A percentile compares a stretch with the other conserved stretches of the same genome.
phyloP scores from a whole-genome alignment of 768 basidiomycete genomes.

The Termitomyces sp. region DNA sequence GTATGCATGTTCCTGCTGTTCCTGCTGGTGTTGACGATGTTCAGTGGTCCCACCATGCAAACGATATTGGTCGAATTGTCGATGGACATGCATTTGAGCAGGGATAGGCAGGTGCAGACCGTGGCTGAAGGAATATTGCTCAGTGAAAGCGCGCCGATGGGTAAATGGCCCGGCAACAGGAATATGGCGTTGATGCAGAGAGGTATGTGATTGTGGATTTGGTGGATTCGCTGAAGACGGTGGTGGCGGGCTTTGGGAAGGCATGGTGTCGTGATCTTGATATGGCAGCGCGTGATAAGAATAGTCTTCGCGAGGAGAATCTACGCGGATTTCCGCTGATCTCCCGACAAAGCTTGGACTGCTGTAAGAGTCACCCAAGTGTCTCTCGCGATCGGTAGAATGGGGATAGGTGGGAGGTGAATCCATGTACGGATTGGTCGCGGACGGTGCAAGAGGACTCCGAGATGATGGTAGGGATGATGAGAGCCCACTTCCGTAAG shows the following conservation, averaged over 20 bases:
- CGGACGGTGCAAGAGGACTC: slow-evolving; percentile 27
- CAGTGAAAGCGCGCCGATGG: slow-evolving; percentile 53
- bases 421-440: slow-evolving; percentile 32
- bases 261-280: slow-evolving; percentile 35
- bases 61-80: slow-evolving; percentile 38
- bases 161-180: slow-evolving; percentile 36
- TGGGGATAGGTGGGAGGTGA: slow-evolving; percentile 38
- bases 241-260: slow-evolving; percentile 34
- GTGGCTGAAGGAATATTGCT: slow-evolving; percentile 43
- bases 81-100: slow-evolving; percentile 33
- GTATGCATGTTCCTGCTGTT: slow-evolving; percentile 22
- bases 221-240: slow-evolving; percentile 27
- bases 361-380: slow-evolving; percentile 39
- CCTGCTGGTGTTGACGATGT: slow-evolving; percentile 12
- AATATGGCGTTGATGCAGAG: slow-evolving; percentile 34
- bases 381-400: slow-evolving; percentile 37
- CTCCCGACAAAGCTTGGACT: slow-evolving; percentile 39
- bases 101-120: slow-evolving; percentile 47
- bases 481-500: slow-evolving; percentile 33
- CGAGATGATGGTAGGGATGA: slow-evolving; percentile 39
- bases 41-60: slow-evolving; percentile 23
- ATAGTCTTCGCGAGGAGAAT: slow-evolving; percentile 40
- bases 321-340: slow-evolving; percentile 38
- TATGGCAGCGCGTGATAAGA: slow-evolving; percentile 48
- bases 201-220: slow-evolving; percentile 25